These are phyloP conservation scores for Hanseniaspora meyeri DNA, from an alignment of 805 yeast genomes.

Conservation along the genomic window DNA sequence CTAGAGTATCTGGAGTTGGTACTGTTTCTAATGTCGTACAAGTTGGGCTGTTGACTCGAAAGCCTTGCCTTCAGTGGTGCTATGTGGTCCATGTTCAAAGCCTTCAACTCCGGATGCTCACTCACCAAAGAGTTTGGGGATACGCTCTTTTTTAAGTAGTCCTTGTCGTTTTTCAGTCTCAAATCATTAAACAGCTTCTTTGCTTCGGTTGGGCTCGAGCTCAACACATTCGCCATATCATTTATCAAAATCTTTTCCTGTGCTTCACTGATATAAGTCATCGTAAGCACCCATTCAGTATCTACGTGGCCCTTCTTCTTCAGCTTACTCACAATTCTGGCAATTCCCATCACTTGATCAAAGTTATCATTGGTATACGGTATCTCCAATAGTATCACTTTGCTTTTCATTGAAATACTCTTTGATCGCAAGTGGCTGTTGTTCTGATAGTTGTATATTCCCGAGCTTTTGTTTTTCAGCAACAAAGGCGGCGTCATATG, in stretches of 20 bases:
- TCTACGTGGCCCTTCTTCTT: background rate
- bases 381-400: background rate
- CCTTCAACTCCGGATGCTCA: background rate
- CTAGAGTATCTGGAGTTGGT: background rate
- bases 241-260: background rate
- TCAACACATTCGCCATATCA: background rate
- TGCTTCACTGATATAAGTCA: background rate
- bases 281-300: background rate
- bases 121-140: background rate
- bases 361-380: constrained; percentile 11
- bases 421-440: background rate
- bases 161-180: background rate
- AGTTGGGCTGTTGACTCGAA: background rate
- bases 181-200: background rate
- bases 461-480: background rate
- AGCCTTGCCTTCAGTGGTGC: background rate
- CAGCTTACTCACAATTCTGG: background rate
- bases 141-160: background rate
- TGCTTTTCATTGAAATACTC: background rate
- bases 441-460: background rate
- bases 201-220: background rate
- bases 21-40: background rate
- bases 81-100: background rate
- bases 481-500: background rate
- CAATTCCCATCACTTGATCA: constrained; percentile 6